These are phyloP conservation scores for Pseudonectria foliicola DNA, from an alignment of 2,329 filamentous ascomycete genomes.

Conservation along the genomic window DNA sequence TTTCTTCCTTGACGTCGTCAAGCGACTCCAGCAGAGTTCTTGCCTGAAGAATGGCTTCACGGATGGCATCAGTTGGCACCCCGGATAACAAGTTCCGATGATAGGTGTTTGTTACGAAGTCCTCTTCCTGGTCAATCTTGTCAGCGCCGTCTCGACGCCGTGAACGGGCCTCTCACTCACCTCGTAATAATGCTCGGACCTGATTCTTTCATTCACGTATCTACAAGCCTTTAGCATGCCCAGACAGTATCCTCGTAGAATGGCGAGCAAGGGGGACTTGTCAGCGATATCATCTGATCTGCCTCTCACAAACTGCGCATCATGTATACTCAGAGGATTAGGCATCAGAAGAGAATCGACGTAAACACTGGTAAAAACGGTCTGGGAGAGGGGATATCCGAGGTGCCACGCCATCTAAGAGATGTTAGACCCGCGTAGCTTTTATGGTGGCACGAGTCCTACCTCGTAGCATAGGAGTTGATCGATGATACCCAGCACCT, in stretches of 20 bases:
- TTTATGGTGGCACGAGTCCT: constrained; percentile 10
- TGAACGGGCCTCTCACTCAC: constrained; percentile 31
- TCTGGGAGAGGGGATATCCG: constrained; percentile 93
- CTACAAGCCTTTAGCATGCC: constrained; percentile 77
- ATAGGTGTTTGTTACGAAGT: constrained; percentile 91
- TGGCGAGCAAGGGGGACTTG: constrained; percentile 45
- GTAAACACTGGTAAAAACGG: constrained; percentile 86
- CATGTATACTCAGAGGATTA: constrained; percentile 53
- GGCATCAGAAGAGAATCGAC: constrained; percentile 76
- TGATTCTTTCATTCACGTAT: constrained; percentile 69
- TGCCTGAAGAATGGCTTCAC: constrained; percentile 47
- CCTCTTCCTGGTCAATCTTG: constrained; percentile 63
- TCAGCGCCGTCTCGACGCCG: not conserved
- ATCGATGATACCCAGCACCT: constrained; percentile 91
- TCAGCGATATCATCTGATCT: constrained; percentile 18
- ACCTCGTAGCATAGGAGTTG: constrained; percentile 86
- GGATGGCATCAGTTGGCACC: constrained; percentile 51
- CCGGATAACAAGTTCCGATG: constrained; percentile 67
- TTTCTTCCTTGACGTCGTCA: constrained; percentile 32
- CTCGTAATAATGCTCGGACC: constrained; percentile 85
- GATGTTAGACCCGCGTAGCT: not conserved
- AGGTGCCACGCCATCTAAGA: constrained; percentile 87
- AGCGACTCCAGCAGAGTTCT: constrained; percentile 41
- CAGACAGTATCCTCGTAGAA: constrained; percentile 80
- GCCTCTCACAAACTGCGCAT: constrained; percentile 55